Conservation (phyloP, 169 alveolate species). For the Plasmodium relictum region DNA sequence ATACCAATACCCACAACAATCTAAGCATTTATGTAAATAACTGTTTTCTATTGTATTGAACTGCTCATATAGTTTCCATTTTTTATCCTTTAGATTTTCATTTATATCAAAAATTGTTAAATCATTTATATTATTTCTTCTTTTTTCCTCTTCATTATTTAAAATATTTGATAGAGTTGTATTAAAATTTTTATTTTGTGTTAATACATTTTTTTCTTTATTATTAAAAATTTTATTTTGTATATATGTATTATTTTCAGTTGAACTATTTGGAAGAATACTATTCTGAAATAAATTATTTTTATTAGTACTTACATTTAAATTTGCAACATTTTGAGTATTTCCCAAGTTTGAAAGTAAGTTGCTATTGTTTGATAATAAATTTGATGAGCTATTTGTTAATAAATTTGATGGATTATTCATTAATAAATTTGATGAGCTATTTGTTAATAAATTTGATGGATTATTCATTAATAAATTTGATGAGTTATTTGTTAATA, state of each 20-base stretch:
- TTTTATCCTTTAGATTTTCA: background rate
- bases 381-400: no score
- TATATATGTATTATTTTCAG: background rate
- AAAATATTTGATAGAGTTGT: slow-evolving; percentile 2
- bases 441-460: no score
- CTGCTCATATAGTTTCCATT: slow-evolving; percentile 32
- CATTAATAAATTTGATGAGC: no score
- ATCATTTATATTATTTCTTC: background rate
- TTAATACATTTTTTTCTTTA: background rate
- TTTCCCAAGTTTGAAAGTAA: no score
- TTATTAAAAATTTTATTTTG: background rate
- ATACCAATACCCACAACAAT: slow-evolving; percentile 70
- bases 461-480: no score
- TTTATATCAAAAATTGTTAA: background rate
- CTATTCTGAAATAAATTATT: background rate
- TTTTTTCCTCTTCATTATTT: slow-evolving; percentile 16
- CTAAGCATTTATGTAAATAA: slow-evolving; percentile 29
- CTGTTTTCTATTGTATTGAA: background rate
- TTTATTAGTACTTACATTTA: background rate
- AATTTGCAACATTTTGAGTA: no score
- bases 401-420: no score
- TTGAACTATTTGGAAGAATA: background rate
- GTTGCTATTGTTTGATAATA: no score
- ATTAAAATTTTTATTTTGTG: background rate
- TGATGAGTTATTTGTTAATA: no score